A percentile compares a stretch with the other conserved stretches of the same genome.
These are phyloP conservation scores for Sicyos baderoa DNA, from an alignment of 306 rosid genomes.

Conservation along the genomic window DNA sequence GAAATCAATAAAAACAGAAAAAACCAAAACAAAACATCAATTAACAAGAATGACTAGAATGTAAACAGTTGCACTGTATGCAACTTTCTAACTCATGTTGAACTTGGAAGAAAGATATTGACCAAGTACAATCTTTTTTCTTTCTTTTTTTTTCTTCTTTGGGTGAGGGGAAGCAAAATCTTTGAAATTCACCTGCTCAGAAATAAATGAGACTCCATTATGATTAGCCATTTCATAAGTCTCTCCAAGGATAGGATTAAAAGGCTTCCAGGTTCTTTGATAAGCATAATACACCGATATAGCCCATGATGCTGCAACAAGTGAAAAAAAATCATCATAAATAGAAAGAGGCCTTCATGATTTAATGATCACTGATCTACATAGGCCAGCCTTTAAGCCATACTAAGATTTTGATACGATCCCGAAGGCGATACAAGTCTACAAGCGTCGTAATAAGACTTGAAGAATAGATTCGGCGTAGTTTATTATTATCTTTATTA, in stretches of 20 bases:
- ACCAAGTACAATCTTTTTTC: too few species aligned
- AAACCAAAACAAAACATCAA: background rate
- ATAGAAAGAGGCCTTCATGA: slow-evolving; percentile 7
- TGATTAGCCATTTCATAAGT: slow-evolving; percentile 80
- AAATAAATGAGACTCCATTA: slow-evolving; percentile 57
- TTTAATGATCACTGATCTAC: background rate
- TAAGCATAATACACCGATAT: slow-evolving; percentile 84
- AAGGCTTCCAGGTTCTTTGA: slow-evolving; percentile 96
- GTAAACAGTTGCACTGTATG: too few species aligned
- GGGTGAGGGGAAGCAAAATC: background rate
- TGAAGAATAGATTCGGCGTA: too few species aligned
- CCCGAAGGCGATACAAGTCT: too few species aligned
- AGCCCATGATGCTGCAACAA: slow-evolving; percentile 77
- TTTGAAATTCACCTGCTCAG: slow-evolving; percentile 71
- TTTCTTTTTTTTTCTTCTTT: too few species aligned
- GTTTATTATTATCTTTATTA: too few species aligned
- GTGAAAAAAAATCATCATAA: slow-evolving; percentile 13
- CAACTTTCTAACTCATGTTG: too few species aligned
- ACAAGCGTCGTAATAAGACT: too few species aligned
- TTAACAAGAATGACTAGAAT: background rate
- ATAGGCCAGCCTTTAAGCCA: background rate
- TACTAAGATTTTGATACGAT: slow-evolving; percentile 26
- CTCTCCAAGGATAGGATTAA: slow-evolving; percentile 94
- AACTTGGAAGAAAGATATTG: too few species aligned
- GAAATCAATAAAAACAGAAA: background rate